Evolutionary conservation across 1,139 yeast species (phyloP), one percentile per base, ranked within the genome.

Genomic region (Pichia cactophila): DNA sequence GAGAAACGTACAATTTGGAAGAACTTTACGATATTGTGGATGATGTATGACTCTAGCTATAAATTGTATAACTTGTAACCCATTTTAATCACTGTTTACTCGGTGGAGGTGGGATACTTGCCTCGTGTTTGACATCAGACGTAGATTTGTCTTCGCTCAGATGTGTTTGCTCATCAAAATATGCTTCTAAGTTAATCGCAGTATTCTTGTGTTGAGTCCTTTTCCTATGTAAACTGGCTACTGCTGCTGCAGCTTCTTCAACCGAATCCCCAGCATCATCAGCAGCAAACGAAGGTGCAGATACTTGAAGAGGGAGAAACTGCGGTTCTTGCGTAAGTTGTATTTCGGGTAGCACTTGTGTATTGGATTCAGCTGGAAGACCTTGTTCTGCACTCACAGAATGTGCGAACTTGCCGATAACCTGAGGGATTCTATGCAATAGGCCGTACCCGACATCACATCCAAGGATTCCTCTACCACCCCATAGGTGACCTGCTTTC

Each of bases 381-480:
- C 26, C 41, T 33, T 48, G 48, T 28, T 33, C 42, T 23, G 38
- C 33, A 26, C 37, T 26, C 35, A 50, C 43, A 2, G 42, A 36
- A 28, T 46, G 46, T 26, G 46, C 40, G 26, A 46, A 50, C 57
- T 77, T 75, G 0, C 82, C 83, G 9, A 75, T 66, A 7, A 79
- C 83, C 51, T 80, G 84, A 1, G 96, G 96, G 17, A 92, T 69
- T 56, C 95, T 73, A 63, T 92, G 97, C 48, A 92, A 70, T 50
- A 86, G 72, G 0, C 97, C 97, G 61, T 89, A 90, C 0, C 97
- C 97, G 11, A 92, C 95, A 57, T 90, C 96, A 67, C 97, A 90
- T 1, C 98, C 98, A 42, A 92, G 70, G 37, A 89, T 72, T 0
- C 96, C 96, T 54, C 73, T 75, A 1, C 86, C 84, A 26, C 84